phyloP scores from a whole-genome alignment of 805 yeast species.

The Yarrowia yakushimensis region DNA sequence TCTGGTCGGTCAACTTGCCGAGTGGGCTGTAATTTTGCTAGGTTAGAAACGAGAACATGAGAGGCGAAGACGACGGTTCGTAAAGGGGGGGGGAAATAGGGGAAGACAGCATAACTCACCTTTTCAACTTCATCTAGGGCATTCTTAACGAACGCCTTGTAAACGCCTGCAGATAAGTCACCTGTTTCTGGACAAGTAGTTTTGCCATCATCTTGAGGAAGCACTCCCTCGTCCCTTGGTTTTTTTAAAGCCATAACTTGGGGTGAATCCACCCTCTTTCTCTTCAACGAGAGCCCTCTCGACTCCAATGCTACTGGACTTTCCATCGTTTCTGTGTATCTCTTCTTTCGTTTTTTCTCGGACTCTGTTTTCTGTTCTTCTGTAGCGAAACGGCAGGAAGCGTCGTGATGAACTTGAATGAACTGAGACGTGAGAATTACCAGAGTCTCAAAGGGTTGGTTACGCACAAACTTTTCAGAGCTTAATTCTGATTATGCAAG shows the following conservation, averaged over 20 bases:
- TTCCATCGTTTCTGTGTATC: conserved; percentile 1
- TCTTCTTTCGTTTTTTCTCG: neutral
- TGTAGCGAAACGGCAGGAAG: neutral
- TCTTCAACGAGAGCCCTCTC: conserved; percentile 23
- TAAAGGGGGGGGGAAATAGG: neutral
- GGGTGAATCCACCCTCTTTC: conserved; percentile 22
- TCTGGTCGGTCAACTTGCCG: conserved; percentile 57
- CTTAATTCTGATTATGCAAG: conserved; percentile 21
- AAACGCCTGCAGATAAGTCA: conserved; percentile 28
- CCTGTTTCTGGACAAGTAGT: neutral
- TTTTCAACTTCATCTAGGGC: conserved; percentile 69
- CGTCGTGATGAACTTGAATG: neutral
- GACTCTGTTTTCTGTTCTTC: too few species aligned
- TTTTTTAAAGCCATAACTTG: conserved; percentile 17
- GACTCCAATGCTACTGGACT: conserved; percentile 25
- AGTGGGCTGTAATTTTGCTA: conserved; percentile 53
- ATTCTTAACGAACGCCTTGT: conserved; percentile 50
- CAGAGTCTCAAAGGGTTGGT: neutral
- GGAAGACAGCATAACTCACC: conserved; percentile 37
- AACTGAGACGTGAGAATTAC: neutral
- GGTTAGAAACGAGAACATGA: neutral
- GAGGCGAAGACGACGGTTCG: neutral
- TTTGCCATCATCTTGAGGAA: conserved; percentile 9
- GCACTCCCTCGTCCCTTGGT: conserved; percentile 17
- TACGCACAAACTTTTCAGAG: conserved; percentile 19